Evolutionary conservation across 1,139 yeast genomes (phyloP).

Genomic region (Torulaspora globosa): DNA sequence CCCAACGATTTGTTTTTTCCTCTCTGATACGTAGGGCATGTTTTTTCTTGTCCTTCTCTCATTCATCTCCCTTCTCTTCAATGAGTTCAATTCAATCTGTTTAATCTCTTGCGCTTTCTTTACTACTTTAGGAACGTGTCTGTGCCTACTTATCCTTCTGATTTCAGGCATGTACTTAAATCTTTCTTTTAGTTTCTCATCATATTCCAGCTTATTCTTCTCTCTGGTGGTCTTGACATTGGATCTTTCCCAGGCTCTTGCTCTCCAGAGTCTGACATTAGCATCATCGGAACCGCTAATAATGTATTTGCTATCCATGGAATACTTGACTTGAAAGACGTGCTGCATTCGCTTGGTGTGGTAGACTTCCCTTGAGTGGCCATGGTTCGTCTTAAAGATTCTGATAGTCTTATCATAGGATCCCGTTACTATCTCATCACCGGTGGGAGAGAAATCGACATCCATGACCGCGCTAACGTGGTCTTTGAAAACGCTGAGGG

Average conservation of each 20-base stretch:
- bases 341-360: conserved; percentile 98
- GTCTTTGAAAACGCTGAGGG: conserved; percentile 83
- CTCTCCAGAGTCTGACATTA: conserved; percentile 88
- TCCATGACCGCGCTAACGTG: conserved; percentile 96
- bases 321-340: conserved; percentile 73
- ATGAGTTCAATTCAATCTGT: conserved; percentile 61
- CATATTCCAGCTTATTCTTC: conserved; percentile 82
- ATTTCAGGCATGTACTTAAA: conserved; percentile 97
- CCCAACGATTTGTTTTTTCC: conserved; percentile 82
- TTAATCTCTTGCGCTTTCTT: conserved; percentile 89
- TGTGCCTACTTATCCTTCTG: conserved; percentile 80
- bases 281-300: conserved; percentile 95
- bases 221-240: conserved; percentile 76
- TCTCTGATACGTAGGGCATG: conserved; percentile 61
- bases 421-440: conserved; percentile 92
- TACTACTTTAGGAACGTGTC: conserved; percentile 82
- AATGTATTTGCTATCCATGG: conserved; percentile 85
- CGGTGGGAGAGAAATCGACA: conserved; percentile 93
- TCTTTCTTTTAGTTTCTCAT: conserved; percentile 84
- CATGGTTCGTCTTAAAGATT: conserved; percentile 68
- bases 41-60: conserved; percentile 71
- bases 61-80: conserved; percentile 78
- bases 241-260: conserved; percentile 79
- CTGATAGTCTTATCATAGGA: conserved; percentile 92
- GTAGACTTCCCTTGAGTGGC: conserved; percentile 91